A percentile compares a stretch with the other conserved stretches of the same genome.
Evolutionary conservation across 148 eudicot species (phyloP).

Genomic region (Salicornia ramosissima): DNA sequence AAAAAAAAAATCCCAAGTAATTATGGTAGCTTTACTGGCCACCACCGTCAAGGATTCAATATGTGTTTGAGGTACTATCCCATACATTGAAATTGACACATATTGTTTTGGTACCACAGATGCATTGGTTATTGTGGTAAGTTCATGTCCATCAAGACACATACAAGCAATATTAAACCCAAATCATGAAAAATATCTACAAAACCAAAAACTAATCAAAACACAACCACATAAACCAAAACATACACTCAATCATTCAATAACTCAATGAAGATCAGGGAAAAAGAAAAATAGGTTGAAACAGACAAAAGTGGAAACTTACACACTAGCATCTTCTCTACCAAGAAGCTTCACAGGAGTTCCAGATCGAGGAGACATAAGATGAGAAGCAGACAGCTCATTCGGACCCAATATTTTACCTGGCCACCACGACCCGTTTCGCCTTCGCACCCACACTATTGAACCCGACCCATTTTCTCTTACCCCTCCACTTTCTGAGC

Average conservation of each 20-base stretch:
- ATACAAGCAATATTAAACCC: constrained; percentile 9
- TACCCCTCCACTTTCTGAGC: constrained; percentile 48
- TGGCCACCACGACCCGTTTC: constrained; percentile 99
- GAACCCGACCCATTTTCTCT: constrained; percentile 62
- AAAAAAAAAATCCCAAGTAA: too few species aligned
- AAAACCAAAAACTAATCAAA: background rate
- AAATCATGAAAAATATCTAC: background rate
- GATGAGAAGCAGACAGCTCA: constrained; percentile 67
- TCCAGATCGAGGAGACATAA: constrained; percentile 90
- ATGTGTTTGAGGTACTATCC: background rate
- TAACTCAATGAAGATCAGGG: background rate
- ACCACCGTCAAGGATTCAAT: background rate
- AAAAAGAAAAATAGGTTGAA: background rate
- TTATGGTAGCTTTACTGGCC: background rate
- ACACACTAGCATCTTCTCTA: constrained; percentile 96
- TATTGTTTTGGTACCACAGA: background rate
- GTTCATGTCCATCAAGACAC: background rate
- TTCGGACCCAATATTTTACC: constrained; percentile 79
- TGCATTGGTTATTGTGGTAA: background rate
- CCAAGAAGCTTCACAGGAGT: constrained; percentile 99
- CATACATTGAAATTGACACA: background rate
- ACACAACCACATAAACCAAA: background rate
- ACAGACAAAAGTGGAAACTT: constrained; percentile 22
- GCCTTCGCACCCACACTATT: constrained; percentile 86
- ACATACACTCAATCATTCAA: background rate